Evolutionary conservation across 345 rosid genomes (phyloP).

Genomic region (Eucalyptus shirleyi): DNA sequence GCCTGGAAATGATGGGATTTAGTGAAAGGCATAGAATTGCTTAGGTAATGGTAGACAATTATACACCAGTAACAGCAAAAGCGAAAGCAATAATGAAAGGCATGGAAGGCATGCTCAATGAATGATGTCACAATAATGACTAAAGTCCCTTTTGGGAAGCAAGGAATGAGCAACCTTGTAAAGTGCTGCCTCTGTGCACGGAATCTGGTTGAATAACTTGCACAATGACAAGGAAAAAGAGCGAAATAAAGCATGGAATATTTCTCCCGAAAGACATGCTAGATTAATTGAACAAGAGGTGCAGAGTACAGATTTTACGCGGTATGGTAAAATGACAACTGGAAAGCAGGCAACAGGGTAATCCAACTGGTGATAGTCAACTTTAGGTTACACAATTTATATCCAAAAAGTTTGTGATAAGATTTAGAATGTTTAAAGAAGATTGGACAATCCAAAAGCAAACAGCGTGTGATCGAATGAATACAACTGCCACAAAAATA

Average conservation of each 20-base stretch:
- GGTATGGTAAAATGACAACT: not conserved
- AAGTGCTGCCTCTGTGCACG: not conserved
- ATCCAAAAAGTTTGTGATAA: not conserved
- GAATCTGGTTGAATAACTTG: not conserved
- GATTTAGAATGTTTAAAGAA: not conserved
- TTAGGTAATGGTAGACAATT: conserved; percentile 13
- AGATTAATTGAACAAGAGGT: not conserved
- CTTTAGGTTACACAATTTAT: not conserved
- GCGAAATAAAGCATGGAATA: not conserved
- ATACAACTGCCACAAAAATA: not conserved
- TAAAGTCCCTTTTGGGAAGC: conserved; percentile 13
- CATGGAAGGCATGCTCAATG: conserved; percentile 35
- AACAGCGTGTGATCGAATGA: not conserved
- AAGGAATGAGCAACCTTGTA: not conserved
- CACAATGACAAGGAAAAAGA: not conserved
- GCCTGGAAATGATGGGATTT: conserved; percentile 3
- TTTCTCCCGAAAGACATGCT: not conserved
- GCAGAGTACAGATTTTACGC: not conserved
- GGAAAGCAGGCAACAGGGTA: not conserved
- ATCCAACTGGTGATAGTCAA: not conserved
- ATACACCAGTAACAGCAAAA: conserved; percentile 10
- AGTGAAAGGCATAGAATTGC: conserved; percentile 1
- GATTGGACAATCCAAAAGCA: not conserved
- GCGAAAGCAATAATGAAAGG: conserved; percentile 21
- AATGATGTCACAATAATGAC: conserved; percentile 21